Evolutionary conservation across 257 asterid genomes (phyloP).

Genomic region (Mitragyna speciosa): DNA sequence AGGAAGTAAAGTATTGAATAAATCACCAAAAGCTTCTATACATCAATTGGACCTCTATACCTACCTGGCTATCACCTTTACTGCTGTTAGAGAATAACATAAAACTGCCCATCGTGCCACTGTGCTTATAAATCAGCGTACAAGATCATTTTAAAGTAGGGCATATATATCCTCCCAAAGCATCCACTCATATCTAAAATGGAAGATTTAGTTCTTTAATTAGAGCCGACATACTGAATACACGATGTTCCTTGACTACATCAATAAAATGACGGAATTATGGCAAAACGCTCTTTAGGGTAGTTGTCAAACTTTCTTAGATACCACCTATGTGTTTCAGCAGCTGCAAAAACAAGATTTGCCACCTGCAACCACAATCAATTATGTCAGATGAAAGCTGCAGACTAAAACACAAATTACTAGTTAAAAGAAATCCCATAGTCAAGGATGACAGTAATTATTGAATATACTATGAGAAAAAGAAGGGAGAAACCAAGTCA

Average conservation of each 20-base stretch:
- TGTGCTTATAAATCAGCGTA: neutral
- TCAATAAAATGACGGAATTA: slow-evolving; percentile 60
- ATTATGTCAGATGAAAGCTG: neutral
- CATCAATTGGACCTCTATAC: neutral
- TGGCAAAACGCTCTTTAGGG: slow-evolving; percentile 61
- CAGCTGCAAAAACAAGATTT: slow-evolving; percentile 74
- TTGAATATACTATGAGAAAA: neutral
- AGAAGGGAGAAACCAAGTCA: neutral
- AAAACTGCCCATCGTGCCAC: neutral
- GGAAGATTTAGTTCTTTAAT: neutral
- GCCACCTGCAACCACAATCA: slow-evolving; percentile 54
- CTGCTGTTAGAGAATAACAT: neutral
- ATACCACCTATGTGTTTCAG: slow-evolving; percentile 87
- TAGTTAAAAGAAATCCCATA: neutral
- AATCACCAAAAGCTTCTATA: neutral
- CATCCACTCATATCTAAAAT: neutral
- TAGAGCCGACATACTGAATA: neutral
- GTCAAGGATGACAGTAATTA: neutral
- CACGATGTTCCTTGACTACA: neutral
- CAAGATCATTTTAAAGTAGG: neutral
- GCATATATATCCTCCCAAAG: neutral
- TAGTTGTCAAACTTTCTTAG: slow-evolving; percentile 70
- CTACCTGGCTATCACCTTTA: neutral
- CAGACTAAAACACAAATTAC: neutral
- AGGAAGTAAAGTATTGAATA: too few relatives aligned